Base-by-base conservation (phyloP, 768 basidiomycete species). In the Baorangia bicolor region DNA sequence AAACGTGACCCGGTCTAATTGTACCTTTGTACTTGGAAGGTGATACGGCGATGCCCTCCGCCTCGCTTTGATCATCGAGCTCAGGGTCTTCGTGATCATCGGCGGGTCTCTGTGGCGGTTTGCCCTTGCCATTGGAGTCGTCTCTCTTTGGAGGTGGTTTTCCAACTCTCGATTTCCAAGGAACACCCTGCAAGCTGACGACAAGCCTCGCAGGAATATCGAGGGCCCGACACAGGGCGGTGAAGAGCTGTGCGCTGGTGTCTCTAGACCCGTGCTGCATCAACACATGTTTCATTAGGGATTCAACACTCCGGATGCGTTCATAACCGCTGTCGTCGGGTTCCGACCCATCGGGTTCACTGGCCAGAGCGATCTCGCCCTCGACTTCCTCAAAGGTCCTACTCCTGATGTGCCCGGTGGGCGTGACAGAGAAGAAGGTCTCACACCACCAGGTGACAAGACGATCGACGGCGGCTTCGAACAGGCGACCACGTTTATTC, bases 281-380 rank as follows among this genome's bases (percentile, higher is more conserved):
- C 20, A 98, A 74, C 1, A 86, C 88, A 67, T 95, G 93, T 68
- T 97, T 98, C 91, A 95, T 94, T 37, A 98, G 78, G 60, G 92
- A 94, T 67, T 95, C 94, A 14, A 80, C 76, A 48, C 85, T 87
- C 43, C 87, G 79, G 28, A 97, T 82, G 3, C 77, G 66, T 70
- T 96, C 95, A 35, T 79, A 78, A 11, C 84, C 84, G 31, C 67
- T 65, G 33, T 71, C 67, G 27, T 82, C 73, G 38, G 66, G 55
- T 58, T 83, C 77, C 28, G 75, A 61, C 48, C 79, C 75, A 28
- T 77, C 62, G 5, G 61, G 21, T 21, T 73, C 72, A 47, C 67
- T 64, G 56, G 59, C 54, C 59, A 63, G 47, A 69, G 65, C 43
- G 61, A 59, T 49, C 51, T 73, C 74, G 37, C 66, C 60, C 62